Evolutionary conservation across 345 rosid genomes (phyloP), one percentile per base, ranked within the genome.

Genomic region (Tarenaya hassleriana): DNA sequence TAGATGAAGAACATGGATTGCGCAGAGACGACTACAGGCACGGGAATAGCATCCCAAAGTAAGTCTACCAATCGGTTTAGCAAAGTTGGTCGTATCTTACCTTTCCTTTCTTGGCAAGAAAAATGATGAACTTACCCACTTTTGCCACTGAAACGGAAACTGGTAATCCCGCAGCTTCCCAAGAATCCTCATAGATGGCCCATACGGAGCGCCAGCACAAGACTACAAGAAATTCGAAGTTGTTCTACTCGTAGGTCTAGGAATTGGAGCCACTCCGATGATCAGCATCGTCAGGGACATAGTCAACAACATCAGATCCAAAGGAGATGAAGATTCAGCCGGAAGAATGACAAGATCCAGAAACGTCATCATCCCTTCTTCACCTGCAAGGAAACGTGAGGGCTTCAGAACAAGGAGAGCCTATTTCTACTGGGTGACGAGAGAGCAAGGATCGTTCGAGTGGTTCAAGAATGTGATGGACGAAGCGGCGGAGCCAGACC

Each of bases 241-340:
- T 24, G 77, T 86, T 19, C 56, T 86, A 47, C 79, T 86, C 0
- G 88, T 86, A 13, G 95, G 88, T 20, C 60, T 86, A 47, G 92
- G 95, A 52, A 86, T 86, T 3, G 95, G 95, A 56, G 95, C 88
- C 20, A 86, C 95, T 16, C 95, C 95, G 0, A 83, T 86, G 91
- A 86, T 86, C 57, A 86, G 95, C 73, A 83, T 86, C 13, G 74
- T 86, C 1, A 83, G 61, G 66, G 95, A 86, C 81, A 78, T 86
- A 42, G 80, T 75, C 29, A 77, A 54, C 61, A 81, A 81, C 74
- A 66, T 86, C 10, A 83, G 52, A 56, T 74, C 75, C 33, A 47
- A 41, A 3, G 58, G 16, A 40, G 66, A 54, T 21, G 40, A 41
- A 27, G 83, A 68, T 34, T 53, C 43, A 17, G 55, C 56, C 9